These are phyloP conservation scores for Nigrograna mackinnonii DNA, from an alignment of 2,329 filamentous ascomycete species.

Conservation along the genomic window DNA sequence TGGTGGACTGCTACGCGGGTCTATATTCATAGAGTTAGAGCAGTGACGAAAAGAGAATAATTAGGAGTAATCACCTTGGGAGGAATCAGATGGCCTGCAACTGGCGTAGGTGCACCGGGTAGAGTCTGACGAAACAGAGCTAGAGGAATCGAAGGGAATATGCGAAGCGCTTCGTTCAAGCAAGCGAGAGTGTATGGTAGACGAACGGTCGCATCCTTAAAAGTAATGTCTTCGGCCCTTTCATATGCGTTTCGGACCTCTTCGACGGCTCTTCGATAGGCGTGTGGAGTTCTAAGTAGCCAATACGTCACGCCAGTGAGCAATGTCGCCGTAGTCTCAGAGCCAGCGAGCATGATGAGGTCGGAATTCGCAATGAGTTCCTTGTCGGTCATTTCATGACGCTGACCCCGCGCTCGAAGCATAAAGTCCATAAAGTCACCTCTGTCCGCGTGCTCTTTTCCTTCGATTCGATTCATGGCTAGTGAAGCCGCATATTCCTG, in stretches of 20 bases:
- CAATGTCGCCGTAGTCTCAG: slow-evolving; percentile 28
- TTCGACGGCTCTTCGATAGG: slow-evolving; percentile 10
- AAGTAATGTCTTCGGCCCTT: slow-evolving; percentile 24
- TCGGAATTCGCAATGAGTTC: slow-evolving; percentile 36
- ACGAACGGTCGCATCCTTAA: slow-evolving; percentile 22
- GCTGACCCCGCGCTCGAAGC: too few species aligned
- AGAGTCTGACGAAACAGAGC: slow-evolving; percentile 31
- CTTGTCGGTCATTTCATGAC: too few species aligned
- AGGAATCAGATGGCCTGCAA: too few species aligned
- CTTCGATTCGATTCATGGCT: too few species aligned
- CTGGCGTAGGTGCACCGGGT: too few species aligned
- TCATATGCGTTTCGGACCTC: slow-evolving; percentile 15
- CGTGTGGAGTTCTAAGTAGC: slow-evolving; percentile 16
- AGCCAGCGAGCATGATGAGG: slow-evolving; percentile 34
- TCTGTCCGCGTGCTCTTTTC: too few species aligned
- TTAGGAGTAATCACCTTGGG: too few species aligned
- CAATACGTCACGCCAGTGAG: slow-evolving; percentile 29
- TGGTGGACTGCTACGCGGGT: slow-evolving; percentile 13
- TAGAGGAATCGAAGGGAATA: slow-evolving; percentile 41
- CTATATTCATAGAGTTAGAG: too few species aligned
- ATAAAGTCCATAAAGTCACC: too few species aligned
- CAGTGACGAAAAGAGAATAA: too few species aligned
- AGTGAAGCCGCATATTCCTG: too few species aligned
- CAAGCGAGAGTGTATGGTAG: slow-evolving; percentile 24
- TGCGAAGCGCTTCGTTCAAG: slow-evolving; percentile 36